Evolutionary conservation across 306 rosid genomes (phyloP), one percentile per base, ranked within the genome.

Genomic region (Cucumis cinereus): DNA sequence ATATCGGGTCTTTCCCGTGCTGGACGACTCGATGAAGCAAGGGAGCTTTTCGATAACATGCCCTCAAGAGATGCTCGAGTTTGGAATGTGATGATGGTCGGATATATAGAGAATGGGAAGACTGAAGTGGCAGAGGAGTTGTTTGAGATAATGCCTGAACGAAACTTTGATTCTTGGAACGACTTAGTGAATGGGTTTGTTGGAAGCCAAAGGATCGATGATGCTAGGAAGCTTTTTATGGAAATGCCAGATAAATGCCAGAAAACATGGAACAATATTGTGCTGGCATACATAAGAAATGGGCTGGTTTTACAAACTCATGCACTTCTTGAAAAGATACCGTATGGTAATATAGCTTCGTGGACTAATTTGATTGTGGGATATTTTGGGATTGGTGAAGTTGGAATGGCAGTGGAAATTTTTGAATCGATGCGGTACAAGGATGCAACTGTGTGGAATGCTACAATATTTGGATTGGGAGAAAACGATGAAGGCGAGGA

Each of bases 291-390:
- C 6, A 53, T 36, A 10, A 85, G 89, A 75, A 83, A 76, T 45
- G 86, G 85, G 47, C 79, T 77, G 20, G 77, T 73, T 50, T 79
- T 73, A 77, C 86, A 83, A 76, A 82, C 84, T 24, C 91, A 87
- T 80, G 87, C 86, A 53, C 54, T 77, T 20, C 53, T 85, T 2
- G 87, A 80, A 81, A 87, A 83, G 73, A 73, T 20, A 43, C 88
- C 89, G 47, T 79, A 79, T 40, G 56, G 76, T 17, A 85, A 83
- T 78, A 79, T 85, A 40, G 80, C 85, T 62, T 83, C 89, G 15
- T 83, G 86, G 87, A 83, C 91, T 19, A 85, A 83, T 80, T 52
- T 85, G 76, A 75, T 85, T 69, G 85, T 87, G 62, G 91, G 91
- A 11, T 87, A 85, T 72, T 85, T 85, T 40, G 74, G 77, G 75